phyloP scores from a whole-genome alignment of 805 yeast species.

The Candida railenensis region DNA sequence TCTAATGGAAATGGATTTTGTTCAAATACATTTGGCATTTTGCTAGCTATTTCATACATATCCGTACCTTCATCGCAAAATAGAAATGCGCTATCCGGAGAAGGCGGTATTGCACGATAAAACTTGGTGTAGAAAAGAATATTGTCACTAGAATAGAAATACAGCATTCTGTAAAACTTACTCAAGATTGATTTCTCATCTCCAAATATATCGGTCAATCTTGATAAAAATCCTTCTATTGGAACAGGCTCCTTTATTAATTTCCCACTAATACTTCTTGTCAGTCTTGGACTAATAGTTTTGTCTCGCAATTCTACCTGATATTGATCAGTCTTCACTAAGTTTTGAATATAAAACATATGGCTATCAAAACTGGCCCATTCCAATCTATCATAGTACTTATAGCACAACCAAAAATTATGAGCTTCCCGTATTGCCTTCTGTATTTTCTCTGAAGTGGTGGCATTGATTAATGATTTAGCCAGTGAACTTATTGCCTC shows the following conservation, averaged over 20 bases:
- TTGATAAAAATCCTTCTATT: slow-evolving; percentile 76
- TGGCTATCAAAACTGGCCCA: slow-evolving; percentile 33
- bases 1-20: slow-evolving; percentile 58
- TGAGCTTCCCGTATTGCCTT: slow-evolving; percentile 3
- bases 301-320: slow-evolving; percentile 61
- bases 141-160: slow-evolving; percentile 62
- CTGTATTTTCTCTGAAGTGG: slow-evolving; percentile 7
- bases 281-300: slow-evolving; percentile 34
- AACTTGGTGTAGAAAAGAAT: slow-evolving; percentile 59
- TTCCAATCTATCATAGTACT: slow-evolving; percentile 72
- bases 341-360: slow-evolving; percentile 26
- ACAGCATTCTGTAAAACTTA: slow-evolving; percentile 53
- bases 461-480: neutral
- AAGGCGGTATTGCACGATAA: slow-evolving; percentile 60
- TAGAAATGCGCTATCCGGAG: slow-evolving; percentile 32
- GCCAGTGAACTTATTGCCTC: slow-evolving; percentile 29
- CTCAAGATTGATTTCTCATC: slow-evolving; percentile 31
- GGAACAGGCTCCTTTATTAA: slow-evolving; percentile 59
- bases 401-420: slow-evolving; percentile 54
- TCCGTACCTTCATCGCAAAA: slow-evolving; percentile 7
- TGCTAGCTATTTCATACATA: slow-evolving; percentile 9
- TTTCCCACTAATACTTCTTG: slow-evolving; percentile 7
- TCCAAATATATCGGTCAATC: slow-evolving; percentile 54
- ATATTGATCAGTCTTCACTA: slow-evolving; percentile 34
- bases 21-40: slow-evolving; percentile 39